Evolutionary conservation across 805 yeast genomes (phyloP).

Genomic region (Candida namnaoensis): DNA sequence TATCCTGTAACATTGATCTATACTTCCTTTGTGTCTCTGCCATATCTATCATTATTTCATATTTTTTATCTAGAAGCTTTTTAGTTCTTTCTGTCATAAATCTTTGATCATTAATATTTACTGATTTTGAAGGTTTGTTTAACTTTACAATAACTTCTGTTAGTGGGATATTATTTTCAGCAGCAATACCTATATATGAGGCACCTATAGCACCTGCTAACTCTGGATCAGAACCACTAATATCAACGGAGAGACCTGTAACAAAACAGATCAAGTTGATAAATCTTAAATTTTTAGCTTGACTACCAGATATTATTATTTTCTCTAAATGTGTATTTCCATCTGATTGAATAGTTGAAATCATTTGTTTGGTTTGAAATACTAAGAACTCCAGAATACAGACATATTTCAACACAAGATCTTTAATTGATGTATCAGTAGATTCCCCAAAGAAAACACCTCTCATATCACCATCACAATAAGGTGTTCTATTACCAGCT

Average conservation of each 20-base stretch:
- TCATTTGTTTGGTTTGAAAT: constrained; percentile 37
- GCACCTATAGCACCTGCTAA: constrained; percentile 22
- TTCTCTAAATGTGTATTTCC: constrained; percentile 15
- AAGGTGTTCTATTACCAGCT: constrained; percentile 52
- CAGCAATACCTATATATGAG: constrained; percentile 13
- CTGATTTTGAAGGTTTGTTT: not conserved
- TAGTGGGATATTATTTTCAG: constrained; percentile 4
- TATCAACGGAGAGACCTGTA: constrained; percentile 13
- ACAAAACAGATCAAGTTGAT: constrained; percentile 22
- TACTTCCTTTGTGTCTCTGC: too few species aligned
- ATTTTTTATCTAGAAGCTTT: too few species aligned
- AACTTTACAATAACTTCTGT: constrained; percentile 6
- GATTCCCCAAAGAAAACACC: constrained; percentile 43
- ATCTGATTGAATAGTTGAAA: constrained; percentile 19
- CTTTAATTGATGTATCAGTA: constrained; percentile 21
- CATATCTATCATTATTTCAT: too few species aligned
- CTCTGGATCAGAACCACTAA: constrained; percentile 9
- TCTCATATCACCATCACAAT: constrained; percentile 36
- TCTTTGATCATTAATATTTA: too few species aligned
- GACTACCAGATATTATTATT: constrained; percentile 44
- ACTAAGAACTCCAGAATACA: constrained; percentile 40
- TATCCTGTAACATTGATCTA: too few species aligned
- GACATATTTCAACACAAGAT: constrained; percentile 33
- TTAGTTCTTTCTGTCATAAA: too few species aligned
- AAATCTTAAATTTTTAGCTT: constrained; percentile 37